Percentiles rank a stretch among this genome's conserved stretches.
phyloP scores from a whole-genome alignment of 2,329 filamentous ascomycete genomes.

The Epichloe gansuensis region DNA sequence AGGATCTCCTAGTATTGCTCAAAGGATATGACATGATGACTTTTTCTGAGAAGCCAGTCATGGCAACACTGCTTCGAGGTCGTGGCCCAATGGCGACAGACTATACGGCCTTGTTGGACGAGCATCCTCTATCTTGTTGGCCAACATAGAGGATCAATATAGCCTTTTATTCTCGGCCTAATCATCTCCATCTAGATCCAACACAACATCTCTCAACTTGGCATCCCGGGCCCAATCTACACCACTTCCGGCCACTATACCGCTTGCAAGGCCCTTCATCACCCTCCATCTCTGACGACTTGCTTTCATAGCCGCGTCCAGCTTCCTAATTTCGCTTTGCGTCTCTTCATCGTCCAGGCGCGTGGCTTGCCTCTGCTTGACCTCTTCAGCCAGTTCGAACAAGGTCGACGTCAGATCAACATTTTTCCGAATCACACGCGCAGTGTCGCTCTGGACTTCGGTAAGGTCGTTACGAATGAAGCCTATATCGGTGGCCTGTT shows the following conservation, averaged over 20 bases:
- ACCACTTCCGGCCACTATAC: slow-evolving; percentile 68
- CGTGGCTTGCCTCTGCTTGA: slow-evolving; percentile 38
- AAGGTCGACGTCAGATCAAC: slow-evolving; percentile 49
- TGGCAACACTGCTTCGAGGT: too few relatives aligned
- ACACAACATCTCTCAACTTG: slow-evolving; percentile 54
- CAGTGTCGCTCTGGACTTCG: slow-evolving; percentile 44
- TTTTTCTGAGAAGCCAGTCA: too few relatives aligned
- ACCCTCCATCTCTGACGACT: slow-evolving; percentile 59
- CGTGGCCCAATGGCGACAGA: too few relatives aligned
- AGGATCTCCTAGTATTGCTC: too few relatives aligned
- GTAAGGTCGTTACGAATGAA: slow-evolving; percentile 40
- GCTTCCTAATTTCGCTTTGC: slow-evolving; percentile 41
- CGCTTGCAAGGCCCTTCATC: slow-evolving; percentile 68
- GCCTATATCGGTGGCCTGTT: slow-evolving; percentile 41
- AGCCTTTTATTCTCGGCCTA: not conserved
- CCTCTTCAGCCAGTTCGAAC: slow-evolving; percentile 48
- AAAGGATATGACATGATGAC: too few relatives aligned
- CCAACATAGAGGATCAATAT: not conserved
- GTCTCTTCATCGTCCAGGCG: slow-evolving; percentile 40
- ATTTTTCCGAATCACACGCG: slow-evolving; percentile 47
- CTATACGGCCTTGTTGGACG: too few relatives aligned
- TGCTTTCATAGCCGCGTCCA: slow-evolving; percentile 47
- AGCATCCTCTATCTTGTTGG: too few relatives aligned
- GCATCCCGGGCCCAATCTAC: slow-evolving; percentile 68
- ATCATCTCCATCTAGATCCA: slow-evolving; percentile 43